These are phyloP conservation scores for Lasiodiplodia sp. DNA, from an alignment of 2,329 filamentous ascomycete species.

Conservation along the genomic window DNA sequence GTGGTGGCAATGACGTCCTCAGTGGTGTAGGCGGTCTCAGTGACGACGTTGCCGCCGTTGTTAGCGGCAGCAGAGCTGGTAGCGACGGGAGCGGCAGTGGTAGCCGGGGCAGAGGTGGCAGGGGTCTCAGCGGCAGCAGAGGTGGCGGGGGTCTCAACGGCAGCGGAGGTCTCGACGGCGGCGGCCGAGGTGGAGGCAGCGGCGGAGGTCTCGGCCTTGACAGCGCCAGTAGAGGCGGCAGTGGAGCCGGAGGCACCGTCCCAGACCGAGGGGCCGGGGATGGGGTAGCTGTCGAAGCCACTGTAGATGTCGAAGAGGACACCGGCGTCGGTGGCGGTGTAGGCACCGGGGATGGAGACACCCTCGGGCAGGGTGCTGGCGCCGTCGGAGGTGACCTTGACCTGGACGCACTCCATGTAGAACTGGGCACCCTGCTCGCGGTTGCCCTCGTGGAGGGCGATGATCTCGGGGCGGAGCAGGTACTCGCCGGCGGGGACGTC, in stretches of 20 bases:
- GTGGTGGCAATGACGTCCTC: conserved; percentile 30
- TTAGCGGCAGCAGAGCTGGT: conserved; percentile 34
- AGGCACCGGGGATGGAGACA: conserved; percentile 56
- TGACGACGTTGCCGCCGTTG: conserved; percentile 31
- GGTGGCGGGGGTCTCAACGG: conserved; percentile 30
- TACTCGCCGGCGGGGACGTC: conserved; percentile 51
- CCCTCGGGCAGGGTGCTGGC: conserved; percentile 42
- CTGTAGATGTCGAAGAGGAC: conserved; percentile 53
- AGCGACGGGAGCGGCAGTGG: conserved; percentile 29
- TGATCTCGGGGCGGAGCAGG: conserved; percentile 53
- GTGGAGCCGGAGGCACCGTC: conserved; percentile 37
- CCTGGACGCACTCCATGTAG: conserved; percentile 52
- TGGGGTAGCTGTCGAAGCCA: conserved; percentile 47
- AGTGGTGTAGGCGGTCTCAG: conserved; percentile 29
- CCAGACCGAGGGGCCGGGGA: conserved; percentile 54
- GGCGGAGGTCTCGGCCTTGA: conserved; percentile 31
- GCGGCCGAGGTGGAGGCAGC: conserved; percentile 29
- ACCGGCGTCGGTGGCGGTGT: conserved; percentile 48
- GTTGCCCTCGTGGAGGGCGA: conserved; percentile 53
- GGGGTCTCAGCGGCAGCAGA: conserved; percentile 28
- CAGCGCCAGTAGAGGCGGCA: conserved; percentile 34
- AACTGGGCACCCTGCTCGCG: conserved; percentile 50
- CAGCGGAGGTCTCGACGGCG: conserved; percentile 32
- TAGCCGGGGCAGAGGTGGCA: not conserved
- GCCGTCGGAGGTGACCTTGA: conserved; percentile 19